Evolutionary conservation across 2,329 filamentous ascomycete species (phyloP).

Genomic region (Fusarium austroafricanum): DNA sequence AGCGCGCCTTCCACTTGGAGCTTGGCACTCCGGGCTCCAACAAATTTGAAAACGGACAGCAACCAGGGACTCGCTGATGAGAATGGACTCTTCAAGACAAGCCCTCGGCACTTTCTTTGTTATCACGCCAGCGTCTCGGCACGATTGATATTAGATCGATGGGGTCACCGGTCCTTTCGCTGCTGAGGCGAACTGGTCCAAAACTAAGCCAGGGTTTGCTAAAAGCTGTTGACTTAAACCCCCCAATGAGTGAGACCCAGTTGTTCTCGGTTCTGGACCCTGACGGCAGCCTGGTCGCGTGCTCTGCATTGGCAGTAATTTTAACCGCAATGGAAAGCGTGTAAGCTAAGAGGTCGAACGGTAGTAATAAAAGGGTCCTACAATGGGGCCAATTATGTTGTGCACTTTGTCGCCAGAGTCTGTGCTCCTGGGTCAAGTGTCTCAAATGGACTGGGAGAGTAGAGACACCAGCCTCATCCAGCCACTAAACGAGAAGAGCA

Average conservation of each 20-base stretch:
- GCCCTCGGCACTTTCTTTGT: not conserved
- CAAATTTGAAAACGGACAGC: slow-evolving; percentile 3
- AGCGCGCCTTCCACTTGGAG: slow-evolving; percentile 24
- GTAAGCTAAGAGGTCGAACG: slow-evolving; percentile 34
- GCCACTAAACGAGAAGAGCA: not conserved
- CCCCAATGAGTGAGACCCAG: slow-evolving; percentile 8
- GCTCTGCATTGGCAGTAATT: slow-evolving; percentile 15
- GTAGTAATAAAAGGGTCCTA: slow-evolving; percentile 9
- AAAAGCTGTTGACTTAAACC: not conserved
- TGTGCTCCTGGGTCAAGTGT: slow-evolving; percentile 21
- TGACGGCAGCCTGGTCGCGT: slow-evolving; percentile 8
- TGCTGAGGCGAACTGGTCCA: slow-evolving; percentile 2
- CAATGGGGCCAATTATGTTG: slow-evolving; percentile 4
- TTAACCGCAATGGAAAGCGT: slow-evolving; percentile 18
- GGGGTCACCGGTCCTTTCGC: not conserved
- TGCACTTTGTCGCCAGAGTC: slow-evolving; percentile 2
- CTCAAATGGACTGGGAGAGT: not conserved
- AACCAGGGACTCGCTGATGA: slow-evolving; percentile 7
- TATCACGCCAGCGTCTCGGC: not conserved
- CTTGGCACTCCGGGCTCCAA: slow-evolving; percentile 20
- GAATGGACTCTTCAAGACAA: not conserved
- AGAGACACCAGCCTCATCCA: slow-evolving; percentile 14
- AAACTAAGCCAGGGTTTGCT: slow-evolving; percentile 5
- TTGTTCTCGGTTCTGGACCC: slow-evolving; percentile 6
- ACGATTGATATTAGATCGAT: not conserved